A percentile compares a stretch with the other conserved stretches of the same genome.
These are phyloP conservation scores for Exophiala alcalophila DNA, from an alignment of 2,329 filamentous ascomycete species.

Conservation along the genomic window DNA sequence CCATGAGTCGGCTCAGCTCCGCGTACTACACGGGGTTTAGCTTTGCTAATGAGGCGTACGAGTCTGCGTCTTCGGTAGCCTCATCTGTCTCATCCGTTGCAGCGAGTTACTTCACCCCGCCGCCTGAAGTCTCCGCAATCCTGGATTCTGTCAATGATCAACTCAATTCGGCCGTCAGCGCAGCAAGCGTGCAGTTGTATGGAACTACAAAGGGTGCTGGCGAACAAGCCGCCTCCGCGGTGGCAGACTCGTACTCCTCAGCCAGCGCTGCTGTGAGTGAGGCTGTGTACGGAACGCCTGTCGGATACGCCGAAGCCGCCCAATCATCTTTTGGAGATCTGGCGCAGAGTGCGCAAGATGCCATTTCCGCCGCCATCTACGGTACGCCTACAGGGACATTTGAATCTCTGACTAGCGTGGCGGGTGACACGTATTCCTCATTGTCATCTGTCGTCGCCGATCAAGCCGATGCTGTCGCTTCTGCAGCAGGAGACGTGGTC, in stretches of 20 bases:
- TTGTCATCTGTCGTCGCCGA: slow-evolving; percentile 47
- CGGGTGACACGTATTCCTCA: slow-evolving; percentile 44
- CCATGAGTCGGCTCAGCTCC: slow-evolving; percentile 67
- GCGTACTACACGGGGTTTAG: slow-evolving; percentile 65
- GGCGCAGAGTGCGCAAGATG: slow-evolving; percentile 53
- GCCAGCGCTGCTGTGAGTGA: slow-evolving; percentile 47
- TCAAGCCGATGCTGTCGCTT: slow-evolving; percentile 36
- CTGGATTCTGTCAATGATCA: slow-evolving; percentile 56
- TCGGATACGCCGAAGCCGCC: slow-evolving; percentile 53
- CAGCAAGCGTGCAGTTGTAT: slow-evolving; percentile 57
- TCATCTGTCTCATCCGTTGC: slow-evolving; percentile 38
- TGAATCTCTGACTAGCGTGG: slow-evolving; percentile 46
- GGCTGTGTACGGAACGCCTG: slow-evolving; percentile 55
- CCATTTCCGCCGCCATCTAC: slow-evolving; percentile 57
- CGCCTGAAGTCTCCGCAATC: slow-evolving; percentile 57
- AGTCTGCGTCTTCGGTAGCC: slow-evolving; percentile 36
- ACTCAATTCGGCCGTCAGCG: slow-evolving; percentile 57
- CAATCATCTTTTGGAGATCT: slow-evolving; percentile 54
- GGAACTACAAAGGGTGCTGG: slow-evolving; percentile 53
- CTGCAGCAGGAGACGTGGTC: slow-evolving; percentile 26
- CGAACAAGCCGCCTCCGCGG: slow-evolving; percentile 55
- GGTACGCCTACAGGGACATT: slow-evolving; percentile 51
- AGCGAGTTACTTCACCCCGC: slow-evolving; percentile 48
- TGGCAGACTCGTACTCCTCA: slow-evolving; percentile 52
- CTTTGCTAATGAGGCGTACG: slow-evolving; percentile 49